Conservation (phyloP, 2,329 filamentous ascomycete genomes). For the Penicillium psychrosexuale region DNA sequence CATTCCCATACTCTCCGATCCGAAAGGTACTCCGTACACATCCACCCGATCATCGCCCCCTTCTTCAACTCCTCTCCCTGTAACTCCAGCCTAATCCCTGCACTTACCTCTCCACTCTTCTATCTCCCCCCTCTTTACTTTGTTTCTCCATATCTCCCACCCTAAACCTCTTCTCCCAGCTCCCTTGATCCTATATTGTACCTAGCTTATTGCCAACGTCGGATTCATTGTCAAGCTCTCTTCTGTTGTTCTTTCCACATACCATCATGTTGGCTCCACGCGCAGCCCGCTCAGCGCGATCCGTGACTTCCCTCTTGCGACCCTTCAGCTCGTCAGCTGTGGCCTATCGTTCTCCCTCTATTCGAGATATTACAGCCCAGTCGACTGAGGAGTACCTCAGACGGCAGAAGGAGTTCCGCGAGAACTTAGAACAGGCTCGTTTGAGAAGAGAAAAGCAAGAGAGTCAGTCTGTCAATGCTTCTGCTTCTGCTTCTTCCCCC, state of each 20-base stretch:
- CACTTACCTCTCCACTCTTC: constrained; percentile 1
- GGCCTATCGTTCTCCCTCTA: constrained; percentile 62
- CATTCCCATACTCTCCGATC: constrained; percentile 2
- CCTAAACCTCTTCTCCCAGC: constrained; percentile 1
- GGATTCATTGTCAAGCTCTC: neutral
- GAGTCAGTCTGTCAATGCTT: constrained; percentile 64
- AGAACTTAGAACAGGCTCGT: constrained; percentile 71
- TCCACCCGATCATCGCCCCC: constrained; percentile 9
- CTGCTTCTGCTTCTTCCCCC: constrained; percentile 44
- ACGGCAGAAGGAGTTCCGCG: constrained; percentile 83
- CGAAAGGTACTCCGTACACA: neutral
- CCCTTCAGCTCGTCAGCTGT: constrained; percentile 57
- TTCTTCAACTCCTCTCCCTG: constrained; percentile 2
- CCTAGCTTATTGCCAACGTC: neutral
- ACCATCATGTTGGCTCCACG: constrained; percentile 46
- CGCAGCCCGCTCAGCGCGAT: constrained; percentile 51
- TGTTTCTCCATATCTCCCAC: constrained; percentile 1
- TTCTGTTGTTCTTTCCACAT: constrained; percentile 2
- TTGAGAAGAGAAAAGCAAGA: constrained; percentile 76
- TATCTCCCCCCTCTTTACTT: constrained; percentile 5
- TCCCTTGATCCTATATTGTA: constrained; percentile 8
- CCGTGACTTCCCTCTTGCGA: constrained; percentile 51
- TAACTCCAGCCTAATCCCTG: neutral
- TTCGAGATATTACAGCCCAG: constrained; percentile 78
- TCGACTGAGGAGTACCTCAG: constrained; percentile 72